Conservation (phyloP, 202 grass and related monocot species). For the Alloteropsis angusta region DNA sequence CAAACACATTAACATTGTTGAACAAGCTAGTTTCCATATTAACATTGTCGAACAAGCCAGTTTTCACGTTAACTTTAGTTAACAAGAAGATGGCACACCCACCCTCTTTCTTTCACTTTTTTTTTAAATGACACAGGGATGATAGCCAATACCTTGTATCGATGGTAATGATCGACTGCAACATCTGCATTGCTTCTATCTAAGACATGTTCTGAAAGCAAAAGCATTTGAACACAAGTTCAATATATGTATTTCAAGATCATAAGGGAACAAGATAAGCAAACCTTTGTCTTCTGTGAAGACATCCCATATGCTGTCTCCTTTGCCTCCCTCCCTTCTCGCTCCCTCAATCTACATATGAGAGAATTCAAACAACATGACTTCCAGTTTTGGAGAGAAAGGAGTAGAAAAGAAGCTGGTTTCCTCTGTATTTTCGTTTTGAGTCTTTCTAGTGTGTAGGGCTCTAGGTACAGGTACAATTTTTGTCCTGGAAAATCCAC, state of each 20-base stretch:
- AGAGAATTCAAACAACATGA: neutral
- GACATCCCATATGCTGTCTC: conserved; percentile 92
- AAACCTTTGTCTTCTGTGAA: conserved; percentile 80
- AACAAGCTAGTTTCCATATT: neutral
- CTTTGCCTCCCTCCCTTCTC: conserved; percentile 79
- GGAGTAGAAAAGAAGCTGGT: neutral
- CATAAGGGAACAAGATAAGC: conserved; percentile 1
- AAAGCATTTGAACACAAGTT: conserved; percentile 11
- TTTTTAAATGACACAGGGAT: neutral
- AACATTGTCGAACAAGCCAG: neutral
- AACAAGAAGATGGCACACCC: neutral
- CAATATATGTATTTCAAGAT: conserved; percentile 14
- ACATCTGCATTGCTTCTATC: conserved; percentile 68
- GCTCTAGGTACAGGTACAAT: neutral
- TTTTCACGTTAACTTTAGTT: neutral
- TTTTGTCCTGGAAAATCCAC: neutral
- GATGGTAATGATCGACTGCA: conserved; percentile 96
- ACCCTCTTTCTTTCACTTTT: neutral
- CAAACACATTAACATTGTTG: neutral
- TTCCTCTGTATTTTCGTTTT: neutral
- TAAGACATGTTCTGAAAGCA: conserved; percentile 53
- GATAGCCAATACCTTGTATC: conserved; percentile 56
- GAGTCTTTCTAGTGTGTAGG: neutral
- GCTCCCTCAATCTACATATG: conserved; percentile 76
- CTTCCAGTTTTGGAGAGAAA: neutral